phyloP scores from a whole-genome alignment of 805 yeast genomes.

The Jamesozyma piceae region DNA sequence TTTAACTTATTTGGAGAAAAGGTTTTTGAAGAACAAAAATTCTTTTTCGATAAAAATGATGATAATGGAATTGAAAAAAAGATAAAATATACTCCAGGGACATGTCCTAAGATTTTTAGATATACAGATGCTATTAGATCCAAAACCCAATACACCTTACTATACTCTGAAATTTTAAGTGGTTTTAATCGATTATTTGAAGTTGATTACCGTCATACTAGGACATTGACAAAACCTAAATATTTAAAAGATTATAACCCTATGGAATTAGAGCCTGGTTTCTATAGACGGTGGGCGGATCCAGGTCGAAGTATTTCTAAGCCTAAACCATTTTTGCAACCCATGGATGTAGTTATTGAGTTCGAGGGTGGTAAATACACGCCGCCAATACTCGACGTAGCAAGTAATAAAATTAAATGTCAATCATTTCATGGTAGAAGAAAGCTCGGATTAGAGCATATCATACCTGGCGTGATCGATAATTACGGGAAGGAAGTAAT shows the following conservation, averaged over 20 bases:
- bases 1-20: neutral
- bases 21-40: neutral
- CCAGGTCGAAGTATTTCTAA: slow-evolving; percentile 8
- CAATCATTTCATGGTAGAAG: slow-evolving; percentile 22
- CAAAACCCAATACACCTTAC: neutral
- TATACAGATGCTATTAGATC: neutral
- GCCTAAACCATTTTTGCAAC: slow-evolving; percentile 18
- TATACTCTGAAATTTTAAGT: slow-evolving; percentile 33
- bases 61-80: neutral
- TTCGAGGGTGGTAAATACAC: slow-evolving; percentile 10
- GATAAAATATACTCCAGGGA: neutral
- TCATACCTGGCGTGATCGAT: slow-evolving; percentile 1
- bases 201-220: slow-evolving; percentile 34
- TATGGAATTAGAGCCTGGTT: slow-evolving; percentile 27
- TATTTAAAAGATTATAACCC: slow-evolving; percentile 24
- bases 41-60: too few relatives aligned
- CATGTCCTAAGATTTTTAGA: neutral
- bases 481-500: neutral
- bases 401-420: slow-evolving; percentile 9
- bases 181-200: slow-evolving; percentile 36
- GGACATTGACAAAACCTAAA: slow-evolving; percentile 37
- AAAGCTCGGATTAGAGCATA: slow-evolving; percentile 4
- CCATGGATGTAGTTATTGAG: slow-evolving; percentile 25
- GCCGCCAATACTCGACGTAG: slow-evolving; percentile 1
- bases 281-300: slow-evolving; percentile 28